Conservation (phyloP, 192 early-diverging fungal genomes). For the Coemansia sp. region DNA sequence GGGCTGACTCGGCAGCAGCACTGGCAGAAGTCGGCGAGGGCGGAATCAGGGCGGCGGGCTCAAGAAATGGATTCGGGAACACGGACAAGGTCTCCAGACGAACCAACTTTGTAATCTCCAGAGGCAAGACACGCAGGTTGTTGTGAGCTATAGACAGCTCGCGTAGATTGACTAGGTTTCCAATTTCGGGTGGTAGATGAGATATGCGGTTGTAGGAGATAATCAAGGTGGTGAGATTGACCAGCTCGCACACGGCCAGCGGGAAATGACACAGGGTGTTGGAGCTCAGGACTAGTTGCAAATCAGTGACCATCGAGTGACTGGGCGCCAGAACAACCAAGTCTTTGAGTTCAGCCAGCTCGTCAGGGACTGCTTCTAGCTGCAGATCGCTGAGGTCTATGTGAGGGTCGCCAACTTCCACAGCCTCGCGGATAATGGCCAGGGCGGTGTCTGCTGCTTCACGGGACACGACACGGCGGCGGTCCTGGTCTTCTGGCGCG, state of each 20-base stretch:
- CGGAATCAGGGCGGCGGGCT: constrained; percentile 14
- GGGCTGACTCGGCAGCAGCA: constrained; percentile 1
- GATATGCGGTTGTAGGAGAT: constrained; percentile 51
- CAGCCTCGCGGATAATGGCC: constrained; percentile 49
- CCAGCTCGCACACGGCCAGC: constrained; percentile 48
- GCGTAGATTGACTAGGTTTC: constrained; percentile 44
- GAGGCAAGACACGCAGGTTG: constrained; percentile 38
- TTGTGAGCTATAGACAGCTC: constrained; percentile 57
- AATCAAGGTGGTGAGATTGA: constrained; percentile 57
- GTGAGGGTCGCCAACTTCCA: constrained; percentile 49
- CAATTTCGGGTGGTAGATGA: constrained; percentile 55
- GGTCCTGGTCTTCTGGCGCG: constrained; percentile 28
- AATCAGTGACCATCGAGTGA: constrained; percentile 37
- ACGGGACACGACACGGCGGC: constrained; percentile 9
- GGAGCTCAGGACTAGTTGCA: constrained; percentile 44
- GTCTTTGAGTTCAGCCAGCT: constrained; percentile 57
- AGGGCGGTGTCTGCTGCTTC: constrained; percentile 32
- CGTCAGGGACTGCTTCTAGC: constrained; percentile 48
- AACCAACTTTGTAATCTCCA: constrained; percentile 35
- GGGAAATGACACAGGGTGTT: constrained; percentile 46
- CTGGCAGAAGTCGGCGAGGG: not conserved
- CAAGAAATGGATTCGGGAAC: constrained; percentile 47
- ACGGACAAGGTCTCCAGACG: constrained; percentile 39
- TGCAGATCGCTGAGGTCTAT: constrained; percentile 59
- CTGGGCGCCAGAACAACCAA: constrained; percentile 52